phyloP scores from a whole-genome alignment of 2,329 filamentous ascomycete species.

The Pseudocercospora eumusae region DNA sequence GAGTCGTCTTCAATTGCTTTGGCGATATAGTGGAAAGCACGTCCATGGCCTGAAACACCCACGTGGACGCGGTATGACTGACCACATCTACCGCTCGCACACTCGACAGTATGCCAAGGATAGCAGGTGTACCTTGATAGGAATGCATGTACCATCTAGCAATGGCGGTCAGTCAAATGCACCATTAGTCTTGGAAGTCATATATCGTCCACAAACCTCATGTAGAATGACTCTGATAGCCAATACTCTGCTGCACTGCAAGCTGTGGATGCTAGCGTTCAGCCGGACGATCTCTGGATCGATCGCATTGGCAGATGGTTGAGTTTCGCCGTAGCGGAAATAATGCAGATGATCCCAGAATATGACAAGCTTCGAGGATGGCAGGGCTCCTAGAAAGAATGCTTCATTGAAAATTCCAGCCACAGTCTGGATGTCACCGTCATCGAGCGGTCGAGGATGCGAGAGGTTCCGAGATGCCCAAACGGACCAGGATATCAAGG shows the following conservation, averaged over 20 bases:
- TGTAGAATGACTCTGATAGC: conserved; percentile 10
- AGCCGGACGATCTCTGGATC: conserved; percentile 11
- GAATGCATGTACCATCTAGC: conserved; percentile 21
- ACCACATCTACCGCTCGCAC: conserved; percentile 12
- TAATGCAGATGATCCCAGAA: not conserved
- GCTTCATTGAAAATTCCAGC: conserved; percentile 19
- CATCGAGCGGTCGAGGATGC: not conserved
- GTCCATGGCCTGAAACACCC: conserved; percentile 19
- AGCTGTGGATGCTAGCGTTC: not conserved
- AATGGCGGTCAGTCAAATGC: not conserved
- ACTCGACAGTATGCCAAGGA: conserved; percentile 16
- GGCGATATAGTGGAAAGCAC: conserved; percentile 22
- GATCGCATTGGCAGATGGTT: not conserved
- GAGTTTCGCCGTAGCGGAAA: not conserved
- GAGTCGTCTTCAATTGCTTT: conserved; percentile 16
- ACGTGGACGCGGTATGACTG: conserved; percentile 12
- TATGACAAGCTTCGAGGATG: conserved; percentile 13
- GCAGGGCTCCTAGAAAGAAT: conserved; percentile 20
- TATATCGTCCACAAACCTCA: not conserved
- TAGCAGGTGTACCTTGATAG: conserved; percentile 19
- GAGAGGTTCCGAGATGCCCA: conserved; percentile 5
- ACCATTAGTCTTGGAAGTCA: not conserved
- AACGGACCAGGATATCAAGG: not conserved
- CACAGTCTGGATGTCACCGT: conserved; percentile 4
- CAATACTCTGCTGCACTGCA: not conserved